Evolutionary conservation across 1,284 basidiomycete species (phyloP), one percentile per base, ranked within the genome.

Genomic region (Heterobasidion parviporum): DNA sequence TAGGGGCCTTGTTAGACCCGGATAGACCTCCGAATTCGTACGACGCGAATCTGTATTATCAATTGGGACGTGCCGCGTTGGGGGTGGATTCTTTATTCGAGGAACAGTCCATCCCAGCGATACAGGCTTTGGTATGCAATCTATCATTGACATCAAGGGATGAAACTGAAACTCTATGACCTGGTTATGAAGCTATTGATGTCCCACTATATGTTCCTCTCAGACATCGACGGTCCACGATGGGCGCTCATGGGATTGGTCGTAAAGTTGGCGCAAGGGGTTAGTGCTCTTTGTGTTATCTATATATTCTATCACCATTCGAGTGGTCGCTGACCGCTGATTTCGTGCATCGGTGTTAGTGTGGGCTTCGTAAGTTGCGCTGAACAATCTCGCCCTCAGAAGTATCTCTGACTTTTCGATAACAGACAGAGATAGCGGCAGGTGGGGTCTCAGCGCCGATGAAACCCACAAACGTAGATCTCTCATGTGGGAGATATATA

Each of bases 191-290:
- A 85, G 83, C 65, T 85, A n/a, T 65, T 87, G 50, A 84, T 85
- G 80, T 82, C 79, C 61, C 83, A 87, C 63, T 85, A 78, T 64
- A 84, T 87, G 82, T 85, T 85, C 64, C 68, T 82, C 54, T 75
- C 79, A 34, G 80, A 85, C 62, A 80, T 83, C 63, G 80, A 81
- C 53, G 76, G 77, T n/a, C 79, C 82, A 20, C 73, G 83, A 60
- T 87, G 84, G 84, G 77, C 81, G 26, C 68, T 82, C 50, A 85
- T 85, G 82, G 84, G 84, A 48, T 72, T 85, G 35, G 77, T 82
- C 10, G 80, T 84, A 43, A 87, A 87, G 67, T 67, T 85, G 59
- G 81, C 82, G 53, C 82, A 84, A 64, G 82, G 82, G 69, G 83
- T 85, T 57, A 74, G 83, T 79, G 43, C 53, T 60, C 56, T 45